Conservation (phyloP, 768 basidiomycete species). For the Suillus discolor region DNA sequence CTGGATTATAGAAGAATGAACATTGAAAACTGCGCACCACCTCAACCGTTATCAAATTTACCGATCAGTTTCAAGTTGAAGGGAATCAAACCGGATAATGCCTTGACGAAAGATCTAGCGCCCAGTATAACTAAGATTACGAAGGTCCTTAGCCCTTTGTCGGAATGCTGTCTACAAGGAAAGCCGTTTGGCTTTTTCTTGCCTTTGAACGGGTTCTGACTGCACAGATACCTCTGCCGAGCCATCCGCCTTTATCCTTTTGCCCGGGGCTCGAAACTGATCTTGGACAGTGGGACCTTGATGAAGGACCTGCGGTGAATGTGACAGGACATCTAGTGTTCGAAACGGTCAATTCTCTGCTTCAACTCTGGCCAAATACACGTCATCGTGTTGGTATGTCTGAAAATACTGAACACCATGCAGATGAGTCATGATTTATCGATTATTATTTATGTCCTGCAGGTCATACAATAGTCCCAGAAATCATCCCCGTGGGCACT, state of each 20-base stretch:
- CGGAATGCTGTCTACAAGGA: no score
- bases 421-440: not conserved
- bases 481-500: conserved; percentile 36
- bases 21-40: no score
- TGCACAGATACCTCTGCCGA: not conserved
- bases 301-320: conserved; percentile 24
- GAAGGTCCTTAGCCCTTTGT: no score
- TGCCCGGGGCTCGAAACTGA: not conserved
- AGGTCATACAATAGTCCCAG: conserved; percentile 37
- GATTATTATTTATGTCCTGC: not conserved
- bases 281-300: conserved; percentile 21
- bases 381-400: conserved; percentile 34
- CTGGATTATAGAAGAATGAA: no score
- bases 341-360: conserved; percentile 33
- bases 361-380: conserved; percentile 43
- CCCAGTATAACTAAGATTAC: no score
- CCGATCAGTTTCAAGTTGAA: no score
- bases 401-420: not conserved
- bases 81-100: no score
- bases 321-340: conserved; percentile 37
- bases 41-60: no score
- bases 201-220: not conserved
- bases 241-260: no score
- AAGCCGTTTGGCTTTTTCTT: not conserved
- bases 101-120: no score